Conservation (phyloP, 2,329 filamentous ascomycete genomes). For the Mycosphaerella sp. region DNA sequence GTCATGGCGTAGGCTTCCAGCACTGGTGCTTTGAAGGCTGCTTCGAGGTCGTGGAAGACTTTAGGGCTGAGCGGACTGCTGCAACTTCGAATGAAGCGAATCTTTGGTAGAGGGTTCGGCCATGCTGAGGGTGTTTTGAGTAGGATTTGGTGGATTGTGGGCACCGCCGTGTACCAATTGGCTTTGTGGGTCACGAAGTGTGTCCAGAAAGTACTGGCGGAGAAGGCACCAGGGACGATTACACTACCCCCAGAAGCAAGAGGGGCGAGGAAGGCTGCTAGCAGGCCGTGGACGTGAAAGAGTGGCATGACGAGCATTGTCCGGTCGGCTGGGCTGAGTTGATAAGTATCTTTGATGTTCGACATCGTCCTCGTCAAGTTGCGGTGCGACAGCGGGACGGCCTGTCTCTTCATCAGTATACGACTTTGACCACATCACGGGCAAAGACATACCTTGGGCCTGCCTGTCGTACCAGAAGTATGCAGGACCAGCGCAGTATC, state of each 20-base stretch:
- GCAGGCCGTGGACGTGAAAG: constrained; percentile 84
- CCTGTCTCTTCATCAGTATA: constrained; percentile 30
- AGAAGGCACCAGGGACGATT: constrained; percentile 73
- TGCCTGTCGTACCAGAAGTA: constrained; percentile 77
- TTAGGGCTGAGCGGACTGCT: constrained; percentile 78
- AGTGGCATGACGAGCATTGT: constrained; percentile 87
- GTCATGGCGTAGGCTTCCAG: constrained; percentile 92
- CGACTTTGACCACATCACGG: neutral
- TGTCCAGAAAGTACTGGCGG: constrained; percentile 73
- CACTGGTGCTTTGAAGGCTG: constrained; percentile 69
- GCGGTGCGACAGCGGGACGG: constrained; percentile 72
- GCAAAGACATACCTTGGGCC: constrained; percentile 54
- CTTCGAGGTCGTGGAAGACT: constrained; percentile 71
- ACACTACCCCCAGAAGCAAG: constrained; percentile 71
- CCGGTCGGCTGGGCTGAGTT: constrained; percentile 63
- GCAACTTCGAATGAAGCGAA: constrained; percentile 84
- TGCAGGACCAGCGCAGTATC: constrained; percentile 78
- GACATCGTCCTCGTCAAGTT: constrained; percentile 78
- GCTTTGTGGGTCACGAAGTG: constrained; percentile 68
- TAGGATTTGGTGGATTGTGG: constrained; percentile 85
- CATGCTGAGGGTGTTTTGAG: constrained; percentile 58
- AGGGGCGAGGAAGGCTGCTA: constrained; percentile 74
- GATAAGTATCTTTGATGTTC: constrained; percentile 74
- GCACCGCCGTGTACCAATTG: constrained; percentile 92
- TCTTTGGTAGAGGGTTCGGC: constrained; percentile 62